phyloP scores from a whole-genome alignment of 257 asterid species.

The Solanum boliviense region DNA sequence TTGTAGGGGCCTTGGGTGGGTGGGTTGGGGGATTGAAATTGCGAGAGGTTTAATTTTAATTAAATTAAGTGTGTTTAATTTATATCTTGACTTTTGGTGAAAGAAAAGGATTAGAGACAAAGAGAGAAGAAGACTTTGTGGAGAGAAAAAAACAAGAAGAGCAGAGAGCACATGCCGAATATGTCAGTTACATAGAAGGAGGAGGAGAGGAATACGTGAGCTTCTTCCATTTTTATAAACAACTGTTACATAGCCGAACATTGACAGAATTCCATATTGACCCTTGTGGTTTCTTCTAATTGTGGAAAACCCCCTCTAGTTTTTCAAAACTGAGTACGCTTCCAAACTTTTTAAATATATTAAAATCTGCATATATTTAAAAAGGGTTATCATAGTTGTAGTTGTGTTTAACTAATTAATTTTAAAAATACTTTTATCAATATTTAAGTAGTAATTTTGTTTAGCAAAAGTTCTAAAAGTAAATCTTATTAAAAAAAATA shows the following conservation, averaged over 20 bases:
- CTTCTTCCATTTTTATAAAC: background rate
- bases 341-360: background rate
- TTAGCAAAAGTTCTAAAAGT: too few relatives aligned
- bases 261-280: background rate
- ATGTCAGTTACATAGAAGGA: slow-evolving; percentile 15
- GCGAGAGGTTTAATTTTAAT: background rate
- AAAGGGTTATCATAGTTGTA: background rate
- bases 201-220: background rate
- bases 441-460: background rate
- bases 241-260: background rate
- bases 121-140: slow-evolving; percentile 36
- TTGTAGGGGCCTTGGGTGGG: background rate
- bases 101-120: slow-evolving; percentile 7
- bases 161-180: slow-evolving; percentile 48
- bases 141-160: slow-evolving; percentile 21
- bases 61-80: background rate
- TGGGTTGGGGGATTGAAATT: background rate
- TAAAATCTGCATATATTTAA: too few relatives aligned
- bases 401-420: background rate
- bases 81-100: slow-evolving; percentile 26
- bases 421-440: background rate
- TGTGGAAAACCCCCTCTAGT: background rate
- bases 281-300: background rate
- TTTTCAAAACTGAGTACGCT: background rate
- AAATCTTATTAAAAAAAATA: background rate